phyloP scores from a whole-genome alignment of 345 rosid genomes.

The Reutealis trisperma region DNA sequence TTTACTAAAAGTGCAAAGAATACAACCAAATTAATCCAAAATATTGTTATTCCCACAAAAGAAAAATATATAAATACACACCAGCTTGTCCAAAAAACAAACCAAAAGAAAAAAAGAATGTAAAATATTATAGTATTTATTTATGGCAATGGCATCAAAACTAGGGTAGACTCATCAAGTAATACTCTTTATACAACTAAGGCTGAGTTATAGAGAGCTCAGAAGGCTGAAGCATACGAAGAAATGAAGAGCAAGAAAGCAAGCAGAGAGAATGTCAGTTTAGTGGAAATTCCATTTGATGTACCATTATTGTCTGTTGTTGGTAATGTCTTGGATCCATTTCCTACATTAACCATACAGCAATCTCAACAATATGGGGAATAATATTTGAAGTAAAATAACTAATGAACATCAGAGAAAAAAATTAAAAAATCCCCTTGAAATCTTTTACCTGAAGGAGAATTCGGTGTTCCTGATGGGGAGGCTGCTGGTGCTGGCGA shows the following conservation, averaged over 20 bases:
- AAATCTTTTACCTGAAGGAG: conserved; percentile 24
- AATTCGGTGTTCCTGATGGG: conserved; percentile 23
- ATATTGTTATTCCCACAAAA: not conserved
- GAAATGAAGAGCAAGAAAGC: conserved; percentile 17
- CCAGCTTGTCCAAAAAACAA: not conserved
- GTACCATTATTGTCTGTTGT: conserved; percentile 16
- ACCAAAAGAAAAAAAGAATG: not conserved
- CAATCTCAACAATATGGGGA: no score
- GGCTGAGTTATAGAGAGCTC: no score
- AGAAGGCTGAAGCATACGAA: not conserved
- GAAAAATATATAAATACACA: not conserved
- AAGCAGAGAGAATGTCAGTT: conserved; percentile 18
- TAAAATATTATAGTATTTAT: not conserved
- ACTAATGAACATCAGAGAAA: not conserved
- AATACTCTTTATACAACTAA: no score
- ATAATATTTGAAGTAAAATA: no score
- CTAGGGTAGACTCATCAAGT: no score
- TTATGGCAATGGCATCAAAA: no score
- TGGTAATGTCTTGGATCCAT: conserved; percentile 37
- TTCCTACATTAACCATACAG: conserved; percentile 5
- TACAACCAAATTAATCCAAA: not conserved
- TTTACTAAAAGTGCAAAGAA: no score
- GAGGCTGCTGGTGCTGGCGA: conserved; percentile 30
- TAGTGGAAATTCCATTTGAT: conserved; percentile 28
- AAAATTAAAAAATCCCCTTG: no score